Base-by-base conservation (phyloP, 192 early-diverging fungal species). In the Coemansia erecta region DNA sequence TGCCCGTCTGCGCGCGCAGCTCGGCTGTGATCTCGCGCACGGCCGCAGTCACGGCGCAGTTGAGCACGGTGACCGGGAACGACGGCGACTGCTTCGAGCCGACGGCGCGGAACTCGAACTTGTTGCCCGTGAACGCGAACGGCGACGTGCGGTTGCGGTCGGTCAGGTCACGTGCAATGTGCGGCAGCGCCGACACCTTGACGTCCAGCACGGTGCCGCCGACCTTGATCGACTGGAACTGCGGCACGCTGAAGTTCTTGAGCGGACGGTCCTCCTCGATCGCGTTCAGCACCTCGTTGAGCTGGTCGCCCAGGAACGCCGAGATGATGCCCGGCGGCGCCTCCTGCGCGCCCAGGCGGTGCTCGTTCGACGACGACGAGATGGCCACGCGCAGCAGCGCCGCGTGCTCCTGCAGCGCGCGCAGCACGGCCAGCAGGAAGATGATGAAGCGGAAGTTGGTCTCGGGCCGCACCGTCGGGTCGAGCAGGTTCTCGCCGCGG, bases 81-180 rank as follows among this genome's bases (percentile, higher is more conserved):
- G 97, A 92, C 24, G 93, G 91, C 18, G 93, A 95, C 81, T 96
- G 94, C 84, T 95, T 95, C 63, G 97, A 95, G 42, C 97, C 97
- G 24, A 97, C 94, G 42, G 97, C 94, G 80, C 94, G 92, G 94
- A 97, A 98, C 85, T 99, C 97, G 64, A 99, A 99, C 86, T 99
- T 99, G 90, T 99, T 99, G 41, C 97, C 97, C 59, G 97, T 99
- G 77, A 99, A 99, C 53, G 97, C 97, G 59, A 99, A 97, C 39
- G 97, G 95, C 53, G 94, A 97, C 28, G 97, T 99, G 70, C 95
- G 92, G 89, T 99, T 99, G 82, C 97, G 93, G 81, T 99, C 97
- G 17, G 97, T 99, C 70, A 99, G 80, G 80, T 99, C 97, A 72
- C 97, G 93, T 17, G 88, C 65, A 66, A 99, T 94, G 67, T 84